phyloP scores from a whole-genome alignment of 768 basidiomycete genomes.

The Pulveroboletus sp. region DNA sequence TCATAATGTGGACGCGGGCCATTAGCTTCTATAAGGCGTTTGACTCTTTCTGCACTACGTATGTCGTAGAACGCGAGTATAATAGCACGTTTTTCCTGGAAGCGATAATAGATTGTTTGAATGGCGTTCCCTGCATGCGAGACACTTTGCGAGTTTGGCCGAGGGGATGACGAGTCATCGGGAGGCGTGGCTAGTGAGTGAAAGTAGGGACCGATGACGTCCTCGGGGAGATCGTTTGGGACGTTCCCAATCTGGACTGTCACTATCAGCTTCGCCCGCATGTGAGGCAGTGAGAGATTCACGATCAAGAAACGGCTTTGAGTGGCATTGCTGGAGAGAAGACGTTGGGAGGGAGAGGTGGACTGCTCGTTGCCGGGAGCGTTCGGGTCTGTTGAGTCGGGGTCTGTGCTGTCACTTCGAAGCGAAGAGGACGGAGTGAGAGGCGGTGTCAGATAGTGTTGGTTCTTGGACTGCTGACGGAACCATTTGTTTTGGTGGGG shows the following conservation, averaged over 20 bases:
- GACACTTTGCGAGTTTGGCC: slow-evolving; percentile 1
- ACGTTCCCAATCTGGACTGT: slow-evolving; percentile 38
- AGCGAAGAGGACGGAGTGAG: slow-evolving; percentile 63
- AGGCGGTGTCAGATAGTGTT: slow-evolving; percentile 57
- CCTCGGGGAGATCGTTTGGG: slow-evolving; percentile 30
- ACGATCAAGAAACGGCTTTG: slow-evolving; percentile 34
- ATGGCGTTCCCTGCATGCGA: slow-evolving; percentile 31
- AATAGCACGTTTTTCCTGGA: slow-evolving; percentile 46
- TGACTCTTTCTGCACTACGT: slow-evolving; percentile 48
- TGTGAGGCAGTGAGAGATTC: not conserved
- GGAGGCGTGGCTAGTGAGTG: slow-evolving; percentile 20
- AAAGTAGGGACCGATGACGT: slow-evolving; percentile 29
- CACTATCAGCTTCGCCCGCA: slow-evolving; percentile 8
- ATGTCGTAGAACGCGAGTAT: slow-evolving; percentile 61
- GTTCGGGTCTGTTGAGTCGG: slow-evolving; percentile 28
- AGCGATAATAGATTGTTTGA: slow-evolving; percentile 54
- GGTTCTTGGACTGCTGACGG: slow-evolving; percentile 24
- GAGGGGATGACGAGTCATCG: slow-evolving; percentile 8
- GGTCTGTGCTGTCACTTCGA: slow-evolving; percentile 34
- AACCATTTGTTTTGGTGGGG: slow-evolving; percentile 13
- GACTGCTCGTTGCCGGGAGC: slow-evolving; percentile 24
- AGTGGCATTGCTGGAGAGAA: slow-evolving; percentile 10
- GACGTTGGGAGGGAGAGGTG: slow-evolving; percentile 1
- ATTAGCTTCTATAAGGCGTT: slow-evolving; percentile 34
- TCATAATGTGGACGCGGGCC: slow-evolving; percentile 3